These are phyloP conservation scores for Cladosporium sp. DNA, from an alignment of 2,329 filamentous ascomycete species.

Conservation along the genomic window DNA sequence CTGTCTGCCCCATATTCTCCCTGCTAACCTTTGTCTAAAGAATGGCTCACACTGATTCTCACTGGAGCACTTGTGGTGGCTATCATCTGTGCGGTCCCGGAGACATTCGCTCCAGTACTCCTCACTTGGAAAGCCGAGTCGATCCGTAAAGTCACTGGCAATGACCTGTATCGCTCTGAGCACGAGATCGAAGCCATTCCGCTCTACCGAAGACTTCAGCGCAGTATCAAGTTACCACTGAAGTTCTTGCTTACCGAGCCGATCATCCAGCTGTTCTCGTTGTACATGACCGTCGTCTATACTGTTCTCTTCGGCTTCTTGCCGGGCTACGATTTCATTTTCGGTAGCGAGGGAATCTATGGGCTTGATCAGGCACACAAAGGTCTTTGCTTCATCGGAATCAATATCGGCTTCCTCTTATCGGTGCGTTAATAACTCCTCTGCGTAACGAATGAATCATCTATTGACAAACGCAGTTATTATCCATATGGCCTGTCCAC, in stretches of 20 bases:
- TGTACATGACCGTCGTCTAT: slow-evolving; percentile 50
- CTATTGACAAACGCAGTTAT: neutral
- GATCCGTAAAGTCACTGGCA: slow-evolving; percentile 24
- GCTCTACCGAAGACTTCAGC: slow-evolving; percentile 6
- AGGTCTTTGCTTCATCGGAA: slow-evolving; percentile 36
- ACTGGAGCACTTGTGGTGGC: slow-evolving; percentile 21
- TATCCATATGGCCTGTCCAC: slow-evolving; percentile 1
- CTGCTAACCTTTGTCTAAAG: slow-evolving; percentile 11
- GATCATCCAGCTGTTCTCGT: slow-evolving; percentile 42
- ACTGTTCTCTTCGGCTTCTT: slow-evolving; percentile 53
- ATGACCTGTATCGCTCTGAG: slow-evolving; percentile 15
- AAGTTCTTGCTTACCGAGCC: slow-evolving; percentile 31
- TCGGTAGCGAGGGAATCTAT: slow-evolving; percentile 36
- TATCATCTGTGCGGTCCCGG: slow-evolving; percentile 41
- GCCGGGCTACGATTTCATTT: slow-evolving; percentile 49
- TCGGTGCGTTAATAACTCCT: neutral
- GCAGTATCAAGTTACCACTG: neutral
- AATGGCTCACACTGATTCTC: slow-evolving; percentile 36
- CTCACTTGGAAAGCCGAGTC: slow-evolving; percentile 30
- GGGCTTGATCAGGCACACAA: slow-evolving; percentile 15
- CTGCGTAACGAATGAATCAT: slow-evolving; percentile 21
- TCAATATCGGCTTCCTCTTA: slow-evolving; percentile 14
- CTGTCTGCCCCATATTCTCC: too few relatives aligned
- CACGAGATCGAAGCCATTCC: slow-evolving; percentile 8
- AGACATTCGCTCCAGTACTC: slow-evolving; percentile 44